Conservation (phyloP, 169 alveolate genomes). For the Plasmodium gonderi region DNA sequence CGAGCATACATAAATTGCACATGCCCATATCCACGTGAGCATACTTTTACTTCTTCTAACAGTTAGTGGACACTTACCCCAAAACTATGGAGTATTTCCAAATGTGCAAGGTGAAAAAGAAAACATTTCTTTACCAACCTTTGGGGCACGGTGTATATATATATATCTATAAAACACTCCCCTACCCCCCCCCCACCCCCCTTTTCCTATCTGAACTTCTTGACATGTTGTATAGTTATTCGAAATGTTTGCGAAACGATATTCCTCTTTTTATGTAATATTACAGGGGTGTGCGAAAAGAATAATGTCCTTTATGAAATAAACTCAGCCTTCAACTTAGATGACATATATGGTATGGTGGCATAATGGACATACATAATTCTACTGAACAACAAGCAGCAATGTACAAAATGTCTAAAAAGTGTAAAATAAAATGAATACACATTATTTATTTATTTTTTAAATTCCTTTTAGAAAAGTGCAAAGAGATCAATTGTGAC, state of each 20-base stretch:
- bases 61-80: constrained; percentile 58
- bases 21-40: background rate
- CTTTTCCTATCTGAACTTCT: no score
- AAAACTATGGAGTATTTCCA: constrained; percentile 61
- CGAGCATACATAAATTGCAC: background rate
- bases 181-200: no score
- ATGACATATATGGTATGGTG: constrained; percentile 69
- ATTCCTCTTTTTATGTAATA: background rate
- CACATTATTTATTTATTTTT: background rate
- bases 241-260: no score
- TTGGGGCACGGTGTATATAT: background rate
- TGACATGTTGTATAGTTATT: no score
- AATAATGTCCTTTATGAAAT: constrained; percentile 50
- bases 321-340: constrained; percentile 43
- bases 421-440: background rate
- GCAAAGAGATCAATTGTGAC: constrained; percentile 54
- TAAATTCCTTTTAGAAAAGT: constrained; percentile 44
- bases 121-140: background rate
- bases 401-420: background rate
- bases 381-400: background rate
- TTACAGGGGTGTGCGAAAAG: constrained; percentile 72
- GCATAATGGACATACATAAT: background rate
- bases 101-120: constrained; percentile 57
- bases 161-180: background rate
- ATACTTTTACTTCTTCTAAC: background rate